phyloP scores from a whole-genome alignment of 2,329 filamentous ascomycete species.

The Xylariales sp. region DNA sequence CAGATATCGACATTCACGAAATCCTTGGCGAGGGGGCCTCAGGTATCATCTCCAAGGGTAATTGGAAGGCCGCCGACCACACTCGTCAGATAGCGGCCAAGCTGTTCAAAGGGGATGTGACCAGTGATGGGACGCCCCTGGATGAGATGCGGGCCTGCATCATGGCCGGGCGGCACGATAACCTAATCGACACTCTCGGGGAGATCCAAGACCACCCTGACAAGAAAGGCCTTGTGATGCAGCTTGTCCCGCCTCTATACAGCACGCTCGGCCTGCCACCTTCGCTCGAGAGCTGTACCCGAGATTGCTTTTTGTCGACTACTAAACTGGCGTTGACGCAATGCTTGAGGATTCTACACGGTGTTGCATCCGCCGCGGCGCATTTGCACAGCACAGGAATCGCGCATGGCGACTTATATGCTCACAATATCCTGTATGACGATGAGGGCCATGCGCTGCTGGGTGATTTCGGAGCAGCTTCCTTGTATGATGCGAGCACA shows the following conservation, averaged over 20 bases:
- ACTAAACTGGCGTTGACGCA: constrained; percentile 24
- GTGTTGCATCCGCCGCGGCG: constrained; percentile 35
- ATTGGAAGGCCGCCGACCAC: constrained; percentile 26
- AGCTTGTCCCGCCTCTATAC: constrained; percentile 40
- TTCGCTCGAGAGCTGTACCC: constrained; percentile 39
- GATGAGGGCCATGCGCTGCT: constrained; percentile 37
- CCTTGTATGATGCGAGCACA: constrained; percentile 35
- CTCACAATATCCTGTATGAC: constrained; percentile 41
- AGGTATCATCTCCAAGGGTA: constrained; percentile 39
- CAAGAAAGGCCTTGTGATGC: constrained; percentile 39
- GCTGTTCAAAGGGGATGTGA: constrained; percentile 42
- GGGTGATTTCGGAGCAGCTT: constrained; percentile 44
- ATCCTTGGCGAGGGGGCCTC: constrained; percentile 41
- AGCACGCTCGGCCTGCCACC: constrained; percentile 38
- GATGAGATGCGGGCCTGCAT: constrained; percentile 46
- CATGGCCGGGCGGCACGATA: constrained; percentile 38
- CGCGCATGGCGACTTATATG: constrained; percentile 42
- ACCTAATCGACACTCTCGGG: constrained; percentile 41
- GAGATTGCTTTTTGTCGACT: constrained; percentile 34
- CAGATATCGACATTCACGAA: constrained; percentile 33
- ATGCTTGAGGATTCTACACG: constrained; percentile 31
- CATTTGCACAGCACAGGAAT: constrained; percentile 41
- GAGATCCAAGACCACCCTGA: constrained; percentile 36
- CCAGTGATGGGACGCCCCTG: constrained; percentile 41
- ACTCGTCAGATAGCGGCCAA: constrained; percentile 40